Base-by-base conservation (phyloP, 163 green algal genomes). In the Prototheca stagnorum region DNA sequence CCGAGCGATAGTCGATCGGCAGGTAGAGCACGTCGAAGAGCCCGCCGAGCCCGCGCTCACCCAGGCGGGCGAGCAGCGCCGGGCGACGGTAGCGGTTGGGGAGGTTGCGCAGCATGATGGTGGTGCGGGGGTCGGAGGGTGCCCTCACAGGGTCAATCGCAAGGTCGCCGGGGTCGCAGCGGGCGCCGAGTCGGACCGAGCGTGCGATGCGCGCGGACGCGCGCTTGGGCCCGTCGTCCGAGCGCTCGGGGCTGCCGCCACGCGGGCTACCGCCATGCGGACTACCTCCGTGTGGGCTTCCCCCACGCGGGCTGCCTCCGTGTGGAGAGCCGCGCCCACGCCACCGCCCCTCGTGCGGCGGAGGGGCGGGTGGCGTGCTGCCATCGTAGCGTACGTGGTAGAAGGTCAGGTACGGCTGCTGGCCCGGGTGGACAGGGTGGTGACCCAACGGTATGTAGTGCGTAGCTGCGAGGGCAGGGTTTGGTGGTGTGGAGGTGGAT, bases 101-200 rank as follows among this genome's bases (percentile, higher is more conserved):
- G 35, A 98, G 97, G 74, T 98, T 97, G 64, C 88, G 89, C 41
- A 99, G 84, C 90, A 99, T 99, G n/a, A 99, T 58, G 29, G 90
- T 97, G 1, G 83, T 95, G 37, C 87, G 81, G 50, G 57, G 70
- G 65, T 93, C 85, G 31, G 84, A n/a, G n/a, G n/a, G n/a, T n/a
- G n/a, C n/a, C n/a, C n/a, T n/a, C n/a, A n/a, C n/a, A n/a, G n/a
- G n/a, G n/a, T n/a, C n/a, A n/a, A n/a, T n/a, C n/a, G n/a, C n/a
- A n/a, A n/a, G n/a, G n/a, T n/a, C n/a, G n/a, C n/a, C n/a, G n/a
- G n/a, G n/a, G n/a, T n/a, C n/a, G n/a, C n/a, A 69, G 16, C 36
- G 49, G 25, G 54, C 61, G 17, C 61, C 61, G 4, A 54, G 54
- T n/a, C 61, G 35, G 35, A 53, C 35, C 4, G 36, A 54, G 34